These are phyloP conservation scores for Monascus purpureus DNA, from an alignment of 495 filamentous ascomycete species.

Conservation along the genomic window DNA sequence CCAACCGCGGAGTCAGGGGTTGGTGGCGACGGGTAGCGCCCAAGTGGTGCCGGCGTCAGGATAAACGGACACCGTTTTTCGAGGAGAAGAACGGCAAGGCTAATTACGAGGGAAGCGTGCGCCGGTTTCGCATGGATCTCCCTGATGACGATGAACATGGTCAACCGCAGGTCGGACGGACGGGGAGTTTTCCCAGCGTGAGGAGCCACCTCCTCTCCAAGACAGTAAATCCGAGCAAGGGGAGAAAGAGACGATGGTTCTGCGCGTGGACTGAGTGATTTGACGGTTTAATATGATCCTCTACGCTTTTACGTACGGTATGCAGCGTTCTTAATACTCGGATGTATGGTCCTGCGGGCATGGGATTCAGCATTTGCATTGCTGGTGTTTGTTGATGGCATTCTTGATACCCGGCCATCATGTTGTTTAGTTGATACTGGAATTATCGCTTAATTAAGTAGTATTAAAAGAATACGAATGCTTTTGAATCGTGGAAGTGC, in stretches of 20 bases:
- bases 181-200: not conserved
- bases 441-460: no score
- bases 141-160: slow-evolving; percentile 15
- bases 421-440: no score
- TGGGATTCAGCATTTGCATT: no score
- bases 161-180: slow-evolving; percentile 2
- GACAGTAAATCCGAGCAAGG: slow-evolving; percentile 5
- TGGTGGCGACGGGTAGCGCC: slow-evolving; percentile 31
- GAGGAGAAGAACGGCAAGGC: slow-evolving; percentile 23
- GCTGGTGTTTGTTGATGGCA: no score
- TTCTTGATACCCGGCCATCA: no score
- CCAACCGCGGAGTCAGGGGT: slow-evolving; percentile 30
- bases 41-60: slow-evolving; percentile 21
- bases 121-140: slow-evolving; percentile 36
- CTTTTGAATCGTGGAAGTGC: no score
- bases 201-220: not conserved
- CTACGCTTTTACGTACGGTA: not conserved
- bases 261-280: not conserved
- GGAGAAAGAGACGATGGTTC: slow-evolving; percentile 12
- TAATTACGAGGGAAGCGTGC: slow-evolving; percentile 31
- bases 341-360: no score
- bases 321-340: not conserved
- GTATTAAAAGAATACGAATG: no score
- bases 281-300: not conserved
- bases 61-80: slow-evolving; percentile 24